Conservation (phyloP, 2,329 filamentous ascomycete genomes). For the Aspergillus transmontanensis region DNA sequence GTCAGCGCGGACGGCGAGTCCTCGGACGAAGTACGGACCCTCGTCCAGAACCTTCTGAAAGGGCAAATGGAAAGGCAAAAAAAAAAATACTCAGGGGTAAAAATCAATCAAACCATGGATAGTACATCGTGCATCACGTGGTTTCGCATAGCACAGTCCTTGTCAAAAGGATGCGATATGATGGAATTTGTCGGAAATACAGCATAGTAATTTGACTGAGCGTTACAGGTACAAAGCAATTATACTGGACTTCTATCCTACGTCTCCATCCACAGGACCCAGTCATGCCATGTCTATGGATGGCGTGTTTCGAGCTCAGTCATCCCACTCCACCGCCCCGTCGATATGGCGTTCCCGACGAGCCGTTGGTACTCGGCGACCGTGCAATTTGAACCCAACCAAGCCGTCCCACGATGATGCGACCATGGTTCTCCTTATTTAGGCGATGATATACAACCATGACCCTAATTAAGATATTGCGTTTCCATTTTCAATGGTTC, state of each 20-base stretch:
- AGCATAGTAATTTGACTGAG: not conserved
- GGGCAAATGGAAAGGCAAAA: too few species aligned
- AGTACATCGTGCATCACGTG: too few species aligned
- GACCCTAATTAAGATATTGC: too few species aligned
- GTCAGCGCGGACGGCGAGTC: not conserved
- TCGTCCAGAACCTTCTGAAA: too few species aligned
- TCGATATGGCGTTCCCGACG: constrained; percentile 1
- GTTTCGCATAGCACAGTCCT: too few species aligned
- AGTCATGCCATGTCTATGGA: not conserved
- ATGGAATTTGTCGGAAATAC: too few species aligned
- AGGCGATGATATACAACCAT: not conserved
- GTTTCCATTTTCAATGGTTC: too few species aligned
- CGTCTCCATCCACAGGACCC: not conserved
- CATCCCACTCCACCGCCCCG: constrained; percentile 7
- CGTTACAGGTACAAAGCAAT: not conserved
- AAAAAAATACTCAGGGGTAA: too few species aligned
- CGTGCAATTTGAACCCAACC: not conserved
- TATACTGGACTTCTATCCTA: not conserved
- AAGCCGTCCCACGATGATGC: constrained; percentile 2
- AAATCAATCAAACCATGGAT: too few species aligned
- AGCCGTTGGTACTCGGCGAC: not conserved
- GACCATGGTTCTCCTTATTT: not conserved
- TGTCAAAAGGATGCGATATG: too few species aligned
- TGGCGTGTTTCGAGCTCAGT: constrained; percentile 6
- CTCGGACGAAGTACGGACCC: not conserved